Evolutionary conservation across 2,329 filamentous ascomycete genomes (phyloP).

Genomic region (Ceratocystis cubensis): DNA sequence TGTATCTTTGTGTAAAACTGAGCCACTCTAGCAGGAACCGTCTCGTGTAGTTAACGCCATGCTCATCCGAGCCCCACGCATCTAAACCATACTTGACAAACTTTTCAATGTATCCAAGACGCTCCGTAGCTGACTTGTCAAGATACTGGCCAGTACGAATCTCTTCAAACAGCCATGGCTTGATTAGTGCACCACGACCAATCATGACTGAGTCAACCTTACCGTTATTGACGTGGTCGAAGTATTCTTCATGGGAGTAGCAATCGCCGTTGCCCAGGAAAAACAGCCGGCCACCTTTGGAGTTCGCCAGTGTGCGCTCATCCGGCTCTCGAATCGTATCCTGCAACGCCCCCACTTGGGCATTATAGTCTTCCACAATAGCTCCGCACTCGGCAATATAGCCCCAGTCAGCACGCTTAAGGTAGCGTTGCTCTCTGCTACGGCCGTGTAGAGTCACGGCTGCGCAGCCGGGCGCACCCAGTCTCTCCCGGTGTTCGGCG

Average conservation of each 20-base stretch:
- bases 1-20: constrained; percentile 84
- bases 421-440: constrained; percentile 89
- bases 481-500: constrained; percentile 53
- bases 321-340: constrained; percentile 75
- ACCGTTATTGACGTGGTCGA: constrained; percentile 59
- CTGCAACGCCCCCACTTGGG: constrained; percentile 48
- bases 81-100: constrained; percentile 85
- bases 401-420: constrained; percentile 78
- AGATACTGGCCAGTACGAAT: constrained; percentile 85
- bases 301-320: constrained; percentile 55
- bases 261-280: constrained; percentile 96
- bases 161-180: constrained; percentile 97
- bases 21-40: constrained; percentile 92
- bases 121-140: constrained; percentile 83
- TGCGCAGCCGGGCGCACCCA: constrained; percentile 72
- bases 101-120: constrained; percentile 73
- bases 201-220: constrained; percentile 93
- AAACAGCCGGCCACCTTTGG: constrained; percentile 58
- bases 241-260: constrained; percentile 85
- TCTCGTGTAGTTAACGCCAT: constrained; percentile 79
- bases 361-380: constrained; percentile 68
- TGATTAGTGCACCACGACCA: constrained; percentile 87
- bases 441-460: constrained; percentile 93
- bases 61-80: constrained; percentile 90
- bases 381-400: constrained; percentile 87